Conservation (phyloP, 371 early-diverging fungal genomes). For the Mortierella sp. region DNA sequence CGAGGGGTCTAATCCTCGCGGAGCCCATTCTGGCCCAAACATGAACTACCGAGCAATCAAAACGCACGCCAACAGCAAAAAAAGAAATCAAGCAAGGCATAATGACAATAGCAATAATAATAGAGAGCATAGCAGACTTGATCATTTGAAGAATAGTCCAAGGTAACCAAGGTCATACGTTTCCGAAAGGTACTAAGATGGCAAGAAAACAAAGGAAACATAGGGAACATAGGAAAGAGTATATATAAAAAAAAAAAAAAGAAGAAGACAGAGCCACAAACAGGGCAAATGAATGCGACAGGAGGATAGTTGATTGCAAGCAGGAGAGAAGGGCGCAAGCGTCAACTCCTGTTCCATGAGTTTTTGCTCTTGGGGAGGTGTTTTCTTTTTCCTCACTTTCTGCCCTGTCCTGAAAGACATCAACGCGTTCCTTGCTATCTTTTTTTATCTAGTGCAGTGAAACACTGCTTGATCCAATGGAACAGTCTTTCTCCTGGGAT, state of each 20-base stretch:
- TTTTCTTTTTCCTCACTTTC: too few relatives aligned
- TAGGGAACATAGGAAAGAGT: neutral
- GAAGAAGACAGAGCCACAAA: slow-evolving; percentile 4
- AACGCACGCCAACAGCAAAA: neutral
- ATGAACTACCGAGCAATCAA: neutral
- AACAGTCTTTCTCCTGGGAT: too few relatives aligned
- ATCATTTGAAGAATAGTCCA: too few relatives aligned
- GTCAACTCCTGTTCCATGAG: too few relatives aligned
- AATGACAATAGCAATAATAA: neutral
- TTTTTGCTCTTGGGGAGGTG: too few relatives aligned
- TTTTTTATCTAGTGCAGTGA: neutral
- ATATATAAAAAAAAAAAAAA: neutral
- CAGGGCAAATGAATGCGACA: neutral
- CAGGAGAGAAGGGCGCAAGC: too few relatives aligned
- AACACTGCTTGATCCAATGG: too few relatives aligned
- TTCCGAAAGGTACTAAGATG: too few relatives aligned
- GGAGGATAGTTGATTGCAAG: neutral
- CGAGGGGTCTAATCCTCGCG: neutral
- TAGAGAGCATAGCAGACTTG: too few relatives aligned
- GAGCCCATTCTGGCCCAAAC: neutral
- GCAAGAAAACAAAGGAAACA: neutral
- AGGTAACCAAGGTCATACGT: too few relatives aligned
- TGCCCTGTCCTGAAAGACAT: too few relatives aligned
- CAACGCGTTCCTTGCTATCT: neutral
- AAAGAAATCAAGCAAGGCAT: neutral